These are phyloP conservation scores for Zygosaccharomyces sapae DNA, from an alignment of 1,139 yeast species.

Conservation along the genomic window DNA sequence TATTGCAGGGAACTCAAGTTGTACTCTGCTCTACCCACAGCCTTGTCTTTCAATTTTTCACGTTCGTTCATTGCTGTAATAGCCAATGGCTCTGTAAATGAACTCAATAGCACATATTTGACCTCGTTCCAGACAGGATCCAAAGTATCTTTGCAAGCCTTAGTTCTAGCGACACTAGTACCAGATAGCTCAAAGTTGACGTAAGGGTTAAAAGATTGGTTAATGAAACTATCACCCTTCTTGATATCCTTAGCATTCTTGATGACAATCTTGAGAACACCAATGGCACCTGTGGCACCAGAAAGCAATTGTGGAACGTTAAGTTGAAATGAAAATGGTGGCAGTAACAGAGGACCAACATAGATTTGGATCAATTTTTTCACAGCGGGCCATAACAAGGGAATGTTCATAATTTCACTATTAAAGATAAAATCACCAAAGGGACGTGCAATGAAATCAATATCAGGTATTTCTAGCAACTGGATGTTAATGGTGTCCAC, in stretches of 20 bases:
- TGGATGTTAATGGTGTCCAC: constrained; percentile 84
- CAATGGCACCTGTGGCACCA: constrained; percentile 82
- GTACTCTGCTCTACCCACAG: constrained; percentile 71
- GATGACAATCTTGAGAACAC: constrained; percentile 70
- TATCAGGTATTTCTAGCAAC: constrained; percentile 75
- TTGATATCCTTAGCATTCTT: constrained; percentile 64
- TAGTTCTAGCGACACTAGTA: constrained; percentile 60
- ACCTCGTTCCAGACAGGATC: constrained; percentile 84
- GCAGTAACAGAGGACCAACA: constrained; percentile 82
- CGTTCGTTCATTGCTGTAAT: constrained; percentile 70
- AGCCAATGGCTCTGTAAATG: constrained; percentile 75
- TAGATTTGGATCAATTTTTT: constrained; percentile 81
- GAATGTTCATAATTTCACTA: constrained; percentile 80
- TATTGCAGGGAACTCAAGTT: constrained; percentile 66
- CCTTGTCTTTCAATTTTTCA: constrained; percentile 74
- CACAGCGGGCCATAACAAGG: constrained; percentile 78
- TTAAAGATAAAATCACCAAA: constrained; percentile 78
- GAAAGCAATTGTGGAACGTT: constrained; percentile 87
- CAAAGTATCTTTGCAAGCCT: constrained; percentile 58
- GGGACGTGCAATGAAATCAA: constrained; percentile 71
- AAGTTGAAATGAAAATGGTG: constrained; percentile 88
- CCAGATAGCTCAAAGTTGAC: constrained; percentile 62
- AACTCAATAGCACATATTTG: constrained; percentile 60
- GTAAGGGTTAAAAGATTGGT: constrained; percentile 87
- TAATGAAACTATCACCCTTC: constrained; percentile 59